Evolutionary conservation across 495 filamentous ascomycete genomes (phyloP), one percentile per base, ranked within the genome.

Genomic region (Lasiosphaeris hirsuta): DNA sequence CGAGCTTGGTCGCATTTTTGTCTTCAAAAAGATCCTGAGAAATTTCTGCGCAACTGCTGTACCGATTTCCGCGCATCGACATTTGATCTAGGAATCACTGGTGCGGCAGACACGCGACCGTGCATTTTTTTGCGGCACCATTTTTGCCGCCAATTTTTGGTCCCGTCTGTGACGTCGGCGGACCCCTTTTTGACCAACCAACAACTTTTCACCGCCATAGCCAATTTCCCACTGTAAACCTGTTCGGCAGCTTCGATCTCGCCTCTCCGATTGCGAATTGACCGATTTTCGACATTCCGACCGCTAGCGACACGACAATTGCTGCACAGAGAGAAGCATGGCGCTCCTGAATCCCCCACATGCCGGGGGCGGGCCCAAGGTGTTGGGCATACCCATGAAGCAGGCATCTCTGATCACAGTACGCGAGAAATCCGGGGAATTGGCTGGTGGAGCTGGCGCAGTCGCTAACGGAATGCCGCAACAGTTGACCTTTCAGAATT

Each of bases 401-500:
- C 84, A 86, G 69, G 72, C 88, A 19, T 91, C 90, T 40, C 81
- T 96, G 61, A 76, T 90, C 63, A 84, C 89, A 65, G 92, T 95
- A 82, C 36, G 68, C 45, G 36, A 55, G 34, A 39, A 39, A 54
- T 19, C 6, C 18, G n/a, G 15, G 33, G 14, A 14, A 30, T 30
- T 30, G 23, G 23, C 23, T 30, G 11, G 9, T 54, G 19, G 35
- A 18, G 37, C 38, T 55, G 41, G 56, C 54, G 61, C 63, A 39
- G 64, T 69, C 49, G 75, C 72, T 58, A 49, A 56, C 44, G 57
- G 49, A 41, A 34, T 44, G 41, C 51, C 41, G 15, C 23, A 17
- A 33, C 59, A 92, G 89, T 80, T 93, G 62, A 89, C 85, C 13
- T 77, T 92, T 50, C 89, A 92, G 75, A 90, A 90, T 65, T 91